Base-by-base conservation (phyloP, 179 eudicot genomes). In the Silene noctiflora region DNA sequence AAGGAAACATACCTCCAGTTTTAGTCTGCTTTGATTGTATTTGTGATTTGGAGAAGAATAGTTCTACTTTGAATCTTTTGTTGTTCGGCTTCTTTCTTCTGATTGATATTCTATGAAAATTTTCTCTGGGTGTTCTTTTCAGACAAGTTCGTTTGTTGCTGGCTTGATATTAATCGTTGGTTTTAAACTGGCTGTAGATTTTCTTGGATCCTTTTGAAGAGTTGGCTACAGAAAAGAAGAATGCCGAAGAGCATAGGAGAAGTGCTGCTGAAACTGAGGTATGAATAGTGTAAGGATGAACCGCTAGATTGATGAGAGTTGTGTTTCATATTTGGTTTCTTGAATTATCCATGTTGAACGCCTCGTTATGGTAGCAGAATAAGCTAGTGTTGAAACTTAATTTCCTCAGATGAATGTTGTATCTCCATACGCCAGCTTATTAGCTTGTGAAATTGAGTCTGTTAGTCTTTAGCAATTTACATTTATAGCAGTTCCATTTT, bases 221-320 rank as follows among this genome's bases (percentile, higher is more conserved):
- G 83, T 82, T 96, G 64, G 86, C 76, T 59, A 77, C 81, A 81
- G 88, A 81, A 4, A 89, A 81, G 31, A 89, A 86, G 81, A 86
- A 77, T 77, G 93, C 92, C 53, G 94, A 96, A 75, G 86, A 89
- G 82, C 99, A 96, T 73, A 87, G 99, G 85, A 90, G 98, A 88
- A 96, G 99, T 81, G 99, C 98, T 39, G 86, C 78, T 76, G 97
- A 93, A 75, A 83, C 93, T 76, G 99, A 96, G 84, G 99, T 96
- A 88, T 83, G 85, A 67, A 80, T 21, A 39, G 62, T 65, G 75
- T 44, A 61, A 33, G 27, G 8, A 4, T 20, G 66, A 31, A 33
- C 5, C 3, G 7, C 56, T 59, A n/a, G 44, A 7, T 2, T 76
- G 67, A 19, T 42, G 20, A 62, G 44, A 6, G 24, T 46, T 71